Evolutionary conservation across 2,329 filamentous ascomycete genomes (phyloP).

Genomic region (Fusarium dimerum): DNA sequence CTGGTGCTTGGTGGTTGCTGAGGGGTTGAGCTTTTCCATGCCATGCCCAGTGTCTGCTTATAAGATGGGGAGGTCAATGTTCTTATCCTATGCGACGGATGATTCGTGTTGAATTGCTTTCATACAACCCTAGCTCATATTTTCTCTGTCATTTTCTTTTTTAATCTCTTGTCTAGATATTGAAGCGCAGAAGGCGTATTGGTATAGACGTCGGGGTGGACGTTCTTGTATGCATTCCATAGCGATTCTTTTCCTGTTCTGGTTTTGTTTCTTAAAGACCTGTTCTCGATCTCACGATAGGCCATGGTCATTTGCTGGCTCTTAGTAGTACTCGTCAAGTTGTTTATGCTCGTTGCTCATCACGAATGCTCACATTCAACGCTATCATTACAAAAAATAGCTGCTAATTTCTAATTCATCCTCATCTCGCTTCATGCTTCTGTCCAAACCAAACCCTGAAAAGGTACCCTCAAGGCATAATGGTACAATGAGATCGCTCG

Average conservation of each 20-base stretch:
- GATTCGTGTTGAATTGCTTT: neutral
- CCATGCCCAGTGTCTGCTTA: neutral
- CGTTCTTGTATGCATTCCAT: neutral
- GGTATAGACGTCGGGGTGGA: neutral
- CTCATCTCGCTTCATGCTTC: neutral
- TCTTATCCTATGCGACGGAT: neutral
- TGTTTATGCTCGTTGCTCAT: neutral
- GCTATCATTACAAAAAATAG: neutral
- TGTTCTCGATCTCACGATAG: neutral
- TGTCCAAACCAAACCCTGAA: neutral
- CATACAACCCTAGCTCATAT: neutral
- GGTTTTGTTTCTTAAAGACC: neutral
- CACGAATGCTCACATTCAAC: neutral
- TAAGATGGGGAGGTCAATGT: neutral
- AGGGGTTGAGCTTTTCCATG: constrained; percentile 14
- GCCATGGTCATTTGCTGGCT: neutral
- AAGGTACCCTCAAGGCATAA: neutral
- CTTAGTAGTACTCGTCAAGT: neutral
- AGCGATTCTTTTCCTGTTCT: neutral
- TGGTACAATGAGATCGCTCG: neutral
- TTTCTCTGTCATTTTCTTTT: neutral
- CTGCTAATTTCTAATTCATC: neutral
- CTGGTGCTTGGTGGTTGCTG: constrained; percentile 48
- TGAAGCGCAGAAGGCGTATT: neutral
- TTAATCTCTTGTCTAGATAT: neutral